Evolutionary conservation across 768 basidiomycete species (phyloP).

Genomic region (Tylopilus vinaceipallidus): DNA sequence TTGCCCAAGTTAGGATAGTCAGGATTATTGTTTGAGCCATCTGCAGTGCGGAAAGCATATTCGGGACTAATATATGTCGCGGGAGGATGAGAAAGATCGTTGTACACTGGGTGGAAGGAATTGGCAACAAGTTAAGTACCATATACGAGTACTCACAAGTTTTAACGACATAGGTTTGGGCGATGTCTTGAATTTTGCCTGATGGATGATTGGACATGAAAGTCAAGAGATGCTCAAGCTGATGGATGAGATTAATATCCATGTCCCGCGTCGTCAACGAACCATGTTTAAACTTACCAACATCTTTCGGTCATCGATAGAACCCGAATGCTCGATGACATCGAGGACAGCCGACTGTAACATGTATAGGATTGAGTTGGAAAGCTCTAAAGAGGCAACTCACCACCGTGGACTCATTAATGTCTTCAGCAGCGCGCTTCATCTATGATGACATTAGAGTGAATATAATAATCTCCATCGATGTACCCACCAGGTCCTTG

Average conservation of each 20-base stretch:
- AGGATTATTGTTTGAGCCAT: conserved; percentile 78
- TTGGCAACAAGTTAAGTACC: not conserved
- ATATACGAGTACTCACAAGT: conserved; percentile 45
- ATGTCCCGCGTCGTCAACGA: not conserved
- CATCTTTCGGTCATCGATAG: conserved; percentile 76
- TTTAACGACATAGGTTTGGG: conserved; percentile 43
- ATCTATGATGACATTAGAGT: conserved; percentile 15
- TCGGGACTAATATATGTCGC: conserved; percentile 61
- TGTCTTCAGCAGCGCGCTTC: conserved; percentile 31
- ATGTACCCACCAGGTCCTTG: conserved; percentile 28
- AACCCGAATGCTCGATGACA: conserved; percentile 52
- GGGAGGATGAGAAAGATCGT: conserved; percentile 79
- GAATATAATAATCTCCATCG: not conserved
- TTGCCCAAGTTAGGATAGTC: conserved; percentile 69
- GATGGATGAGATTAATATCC: not conserved
- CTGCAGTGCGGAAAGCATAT: conserved; percentile 69
- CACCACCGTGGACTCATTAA: conserved; percentile 29
- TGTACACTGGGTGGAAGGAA: conserved; percentile 55
- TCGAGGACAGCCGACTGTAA: conserved; percentile 61
- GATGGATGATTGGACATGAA: conserved; percentile 60
- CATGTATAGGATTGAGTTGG: not conserved
- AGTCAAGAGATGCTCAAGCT: conserved; percentile 73
- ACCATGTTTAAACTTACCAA: conserved; percentile 44
- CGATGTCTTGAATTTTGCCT: conserved; percentile 40
- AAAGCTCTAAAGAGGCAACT: not conserved